Conservation (phyloP, 78 protist genomes). For the Dictyostelium firmibasis region DNA sequence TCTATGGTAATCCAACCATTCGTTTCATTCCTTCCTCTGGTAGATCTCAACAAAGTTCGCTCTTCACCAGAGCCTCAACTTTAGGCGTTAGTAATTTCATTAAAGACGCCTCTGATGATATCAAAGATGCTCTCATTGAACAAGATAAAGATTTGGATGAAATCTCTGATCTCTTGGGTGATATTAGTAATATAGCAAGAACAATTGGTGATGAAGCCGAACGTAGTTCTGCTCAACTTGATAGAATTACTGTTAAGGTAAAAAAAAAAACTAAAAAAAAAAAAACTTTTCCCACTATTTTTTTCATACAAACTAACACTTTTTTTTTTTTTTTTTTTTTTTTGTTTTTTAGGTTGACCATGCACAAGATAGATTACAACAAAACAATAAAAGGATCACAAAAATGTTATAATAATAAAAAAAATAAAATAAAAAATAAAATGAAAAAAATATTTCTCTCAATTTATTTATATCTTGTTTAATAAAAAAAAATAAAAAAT, state of each 20-base stretch:
- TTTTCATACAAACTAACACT: background rate
- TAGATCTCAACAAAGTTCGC: background rate
- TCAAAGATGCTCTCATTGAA: conserved; percentile 16
- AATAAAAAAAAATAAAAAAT: background rate
- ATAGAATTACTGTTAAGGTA: conserved; percentile 45
- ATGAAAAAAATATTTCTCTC: too few relatives aligned
- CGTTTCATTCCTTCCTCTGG: conserved; percentile 30
- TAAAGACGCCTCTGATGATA: conserved; percentile 60
- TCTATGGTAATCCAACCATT: conserved; percentile 72
- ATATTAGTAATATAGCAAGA: conserved; percentile 70
- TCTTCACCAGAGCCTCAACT: conserved; percentile 30
- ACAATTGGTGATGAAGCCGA: conserved; percentile 80
- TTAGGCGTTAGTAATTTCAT: conserved; percentile 16
- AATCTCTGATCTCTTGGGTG: conserved; percentile 63
- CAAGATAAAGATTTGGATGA: conserved; percentile 83
- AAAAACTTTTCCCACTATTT: too few relatives aligned
- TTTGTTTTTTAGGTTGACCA: conserved; percentile 26
- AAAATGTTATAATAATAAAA: conserved; percentile 51
- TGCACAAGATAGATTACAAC: conserved; percentile 40
- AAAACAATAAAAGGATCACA: conserved; percentile 42
- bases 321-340: background rate
- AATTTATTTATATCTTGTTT: too few relatives aligned
- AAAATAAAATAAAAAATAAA: background rate
- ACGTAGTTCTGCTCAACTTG: conserved; percentile 57
- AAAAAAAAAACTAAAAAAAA: background rate